These are phyloP conservation scores for Candida ortonii DNA, from an alignment of 805 yeast genomes.

Conservation along the genomic window DNA sequence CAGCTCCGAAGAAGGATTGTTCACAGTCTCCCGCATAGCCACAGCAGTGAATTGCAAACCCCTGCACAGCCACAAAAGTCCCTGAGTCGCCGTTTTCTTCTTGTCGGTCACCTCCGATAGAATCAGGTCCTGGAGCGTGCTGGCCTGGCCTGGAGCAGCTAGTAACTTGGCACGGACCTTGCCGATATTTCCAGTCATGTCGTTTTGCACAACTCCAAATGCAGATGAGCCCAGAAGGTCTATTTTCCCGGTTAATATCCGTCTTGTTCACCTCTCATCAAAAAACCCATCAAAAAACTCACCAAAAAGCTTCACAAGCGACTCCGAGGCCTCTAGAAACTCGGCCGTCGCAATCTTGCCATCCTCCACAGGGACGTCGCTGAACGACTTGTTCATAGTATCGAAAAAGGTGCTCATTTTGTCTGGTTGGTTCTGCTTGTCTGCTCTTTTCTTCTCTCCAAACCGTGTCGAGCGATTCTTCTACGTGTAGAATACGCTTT, in stretches of 20 bases:
- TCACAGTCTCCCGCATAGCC: constrained; percentile 79
- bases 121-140: constrained; percentile 77
- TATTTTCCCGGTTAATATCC: constrained; percentile 15
- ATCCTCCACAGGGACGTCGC: constrained; percentile 65
- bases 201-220: constrained; percentile 79
- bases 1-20: constrained; percentile 61
- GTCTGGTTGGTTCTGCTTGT: constrained; percentile 1
- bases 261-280: constrained; percentile 1
- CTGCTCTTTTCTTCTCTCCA: background rate
- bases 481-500: no score
- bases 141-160: constrained; percentile 57
- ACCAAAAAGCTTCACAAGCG: constrained; percentile 78
- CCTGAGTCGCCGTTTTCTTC: constrained; percentile 83
- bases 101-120: constrained; percentile 65
- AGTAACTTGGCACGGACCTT: constrained; percentile 68
- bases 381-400: constrained; percentile 68
- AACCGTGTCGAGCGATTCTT: constrained; percentile 3
- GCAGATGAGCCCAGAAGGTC: constrained; percentile 83
- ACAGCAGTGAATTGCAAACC: constrained; percentile 89
- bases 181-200: constrained; percentile 81
- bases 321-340: constrained; percentile 80
- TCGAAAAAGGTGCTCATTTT: constrained; percentile 78
- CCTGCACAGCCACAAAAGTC: constrained; percentile 79
- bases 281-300: constrained; percentile 21
- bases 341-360: constrained; percentile 68